Evolutionary conservation across 441 rosid genomes (phyloP).

Genomic region (Sinapis alba): DNA sequence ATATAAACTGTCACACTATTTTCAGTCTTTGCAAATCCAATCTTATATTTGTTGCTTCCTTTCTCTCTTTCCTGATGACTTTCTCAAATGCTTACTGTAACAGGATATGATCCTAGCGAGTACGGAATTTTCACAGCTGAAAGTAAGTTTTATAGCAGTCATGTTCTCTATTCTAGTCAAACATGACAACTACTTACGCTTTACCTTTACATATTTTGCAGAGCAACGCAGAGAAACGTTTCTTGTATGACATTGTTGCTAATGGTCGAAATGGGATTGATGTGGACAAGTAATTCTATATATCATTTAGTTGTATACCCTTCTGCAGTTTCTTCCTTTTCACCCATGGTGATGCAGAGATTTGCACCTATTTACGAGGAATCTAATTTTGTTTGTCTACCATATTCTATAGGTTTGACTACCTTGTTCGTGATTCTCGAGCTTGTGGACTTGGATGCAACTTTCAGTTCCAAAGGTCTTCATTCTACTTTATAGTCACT

Average conservation of each 20-base stretch:
- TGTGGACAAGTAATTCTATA: slow-evolving; percentile 74
- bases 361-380: neutral
- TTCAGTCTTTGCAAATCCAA: neutral
- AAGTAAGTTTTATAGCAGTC: slow-evolving; percentile 41
- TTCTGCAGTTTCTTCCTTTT: slow-evolving; percentile 22
- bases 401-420: slow-evolving; percentile 71
- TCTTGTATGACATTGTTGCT: slow-evolving; percentile 95
- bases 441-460: slow-evolving; percentile 92
- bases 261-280: slow-evolving; percentile 97
- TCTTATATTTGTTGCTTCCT: slow-evolving; percentile 4
- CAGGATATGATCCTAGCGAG: slow-evolving; percentile 84
- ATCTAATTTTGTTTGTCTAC: neutral
- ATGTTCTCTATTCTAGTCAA: slow-evolving; percentile 8
- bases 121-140: slow-evolving; percentile 49
- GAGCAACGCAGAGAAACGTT: slow-evolving; percentile 64
- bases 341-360: neutral
- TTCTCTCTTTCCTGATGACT: slow-evolving; percentile 23
- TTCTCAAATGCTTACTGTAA: slow-evolving; percentile 24
- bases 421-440: slow-evolving; percentile 84
- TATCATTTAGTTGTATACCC: slow-evolving; percentile 11
- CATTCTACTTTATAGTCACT: slow-evolving; percentile 27
- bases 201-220: slow-evolving; percentile 36
- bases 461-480: slow-evolving; percentile 81
- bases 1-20: no score
- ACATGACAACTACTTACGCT: slow-evolving; percentile 17